Evolutionary conservation across 2,329 filamentous ascomycete genomes (phyloP), one percentile per base, ranked within the genome.

Genomic region (Davidsoniella neocaledoniae): DNA sequence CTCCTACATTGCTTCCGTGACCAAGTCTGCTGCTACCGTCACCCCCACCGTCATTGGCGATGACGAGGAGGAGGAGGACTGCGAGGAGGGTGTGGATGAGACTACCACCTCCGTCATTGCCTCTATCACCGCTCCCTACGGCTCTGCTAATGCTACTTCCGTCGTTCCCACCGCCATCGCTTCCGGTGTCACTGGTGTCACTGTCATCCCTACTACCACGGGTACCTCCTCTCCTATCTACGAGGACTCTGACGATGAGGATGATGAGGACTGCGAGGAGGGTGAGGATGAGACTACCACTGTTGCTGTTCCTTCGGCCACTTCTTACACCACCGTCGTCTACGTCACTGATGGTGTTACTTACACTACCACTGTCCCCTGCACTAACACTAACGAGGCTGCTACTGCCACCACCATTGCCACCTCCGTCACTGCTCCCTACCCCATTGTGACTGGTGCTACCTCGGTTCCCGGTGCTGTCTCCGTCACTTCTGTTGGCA

Each of bases 261-360:
- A 33, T 17, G 46, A 48, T 8, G 29, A 26, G 5, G 45, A 48
- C 36, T 48, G 46, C 46, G 46, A 42, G 45, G 45, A 47, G 8
- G 45, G 36, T 29, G 48, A 50, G 48, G 36, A 39, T 14, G 29
- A 29, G 33, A 21, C 42, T 10, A 33, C 38, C 37, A 42, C 39
- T 1, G 23, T 23, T 40, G 36, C 48, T n/a, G 47, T 8, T 41
- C 10, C 25, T 25, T 41, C 46, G 7, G 25, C 47, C 17, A 43
- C 21, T 14, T 16, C 42, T 2, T 43, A 14, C 25, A 21, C 41
- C 17, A 23, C 41, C 7, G 25, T 46, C 23, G 33, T 45, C 36
- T 48, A 45, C 12, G 41, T 48, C 33, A 45, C 23, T 21, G 36
- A 38, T n/a, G 47, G 47, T 33, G 19, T 46, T 9, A 49, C 50